Evolutionary conservation across 768 basidiomycete genomes (phyloP), one percentile per base, ranked within the genome.

Genomic region (Trametes sanguinea): DNA sequence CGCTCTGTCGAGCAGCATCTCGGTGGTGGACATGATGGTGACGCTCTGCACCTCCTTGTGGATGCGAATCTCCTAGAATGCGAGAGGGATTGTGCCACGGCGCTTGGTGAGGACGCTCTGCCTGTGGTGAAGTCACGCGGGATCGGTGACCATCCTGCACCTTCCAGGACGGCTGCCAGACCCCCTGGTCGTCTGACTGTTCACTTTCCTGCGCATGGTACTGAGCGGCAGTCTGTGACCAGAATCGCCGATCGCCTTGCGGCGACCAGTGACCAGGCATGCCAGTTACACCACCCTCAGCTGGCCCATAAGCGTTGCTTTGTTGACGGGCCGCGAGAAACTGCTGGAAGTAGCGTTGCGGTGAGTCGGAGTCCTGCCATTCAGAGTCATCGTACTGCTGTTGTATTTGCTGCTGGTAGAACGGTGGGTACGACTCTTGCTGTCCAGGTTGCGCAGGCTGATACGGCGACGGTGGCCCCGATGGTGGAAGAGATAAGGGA

Each of bases 391-490:
- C 57, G 13, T 56, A 40, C 14, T 37, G 56, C 30, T 32, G 52
- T 22, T 22, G 22, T 22, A 22, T 22, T 22, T 22, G 22, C 22
- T 22, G 22, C 39, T 51, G 46, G 8, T 33, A 10, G 39, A 42
- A 48, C 22, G 22, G 22, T 22, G 22, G 22, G n/a, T 40, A 29
- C 8, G 39, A 29, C 30, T 51, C 33, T 4, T 30, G 16, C 13
- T 44, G 29, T 52, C 44, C 32, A 5, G 48, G 29, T 16, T 50
- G 61, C 13, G 35, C 39, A 13, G 54, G 54, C 7, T 56, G 57
- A n/a, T 51, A 47, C 44, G 69, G 67, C 14, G 73, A 64, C 4
- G 69, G 67, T 33, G 68, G 71, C 14, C 68, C 62, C 2, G 71
- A 71, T 10, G 69, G 71, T 6, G 62, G 62, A 5, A 60, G 53